Conservation (phyloP, 2,329 filamentous ascomycete species). For the Apiospora malaysiana region DNA sequence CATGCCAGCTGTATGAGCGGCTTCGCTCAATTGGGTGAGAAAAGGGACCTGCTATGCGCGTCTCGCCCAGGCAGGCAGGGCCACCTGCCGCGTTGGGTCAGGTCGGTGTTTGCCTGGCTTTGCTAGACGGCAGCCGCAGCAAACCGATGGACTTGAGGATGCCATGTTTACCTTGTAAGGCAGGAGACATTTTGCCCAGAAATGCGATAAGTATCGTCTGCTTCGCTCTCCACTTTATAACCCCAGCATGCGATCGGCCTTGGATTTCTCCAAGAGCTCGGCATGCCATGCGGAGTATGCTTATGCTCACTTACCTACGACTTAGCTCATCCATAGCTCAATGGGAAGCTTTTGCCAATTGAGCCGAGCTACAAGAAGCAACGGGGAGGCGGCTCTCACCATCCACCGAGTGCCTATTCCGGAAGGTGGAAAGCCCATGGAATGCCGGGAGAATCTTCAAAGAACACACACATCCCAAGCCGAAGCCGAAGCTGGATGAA, state of each 20-base stretch:
- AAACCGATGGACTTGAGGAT: not conserved
- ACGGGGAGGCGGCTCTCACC: not conserved
- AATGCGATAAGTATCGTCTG: not conserved
- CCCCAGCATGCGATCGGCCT: not conserved
- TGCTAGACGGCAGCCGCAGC: not conserved
- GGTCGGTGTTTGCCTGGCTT: not conserved
- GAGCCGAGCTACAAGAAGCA: not conserved
- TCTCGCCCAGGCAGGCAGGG: not conserved
- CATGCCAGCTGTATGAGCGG: not conserved
- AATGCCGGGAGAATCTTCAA: not conserved
- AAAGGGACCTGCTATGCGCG: not conserved
- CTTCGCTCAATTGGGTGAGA: not conserved
- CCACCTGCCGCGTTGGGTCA: not conserved
- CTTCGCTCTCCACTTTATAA: not conserved
- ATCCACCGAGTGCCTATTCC: not conserved
- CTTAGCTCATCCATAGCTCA: not conserved
- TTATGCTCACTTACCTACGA: not conserved
- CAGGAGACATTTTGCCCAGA: slow-evolving; percentile 7
- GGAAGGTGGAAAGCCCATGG: not conserved
- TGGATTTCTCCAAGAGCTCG: not conserved
- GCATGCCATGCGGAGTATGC: not conserved
- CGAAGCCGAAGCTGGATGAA: not conserved
- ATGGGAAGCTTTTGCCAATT: slow-evolving; percentile 1
- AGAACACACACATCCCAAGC: not conserved
- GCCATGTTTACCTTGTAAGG: slow-evolving; percentile 1